phyloP scores from a whole-genome alignment of 305 asterid species.

The Plantago coronopus region DNA sequence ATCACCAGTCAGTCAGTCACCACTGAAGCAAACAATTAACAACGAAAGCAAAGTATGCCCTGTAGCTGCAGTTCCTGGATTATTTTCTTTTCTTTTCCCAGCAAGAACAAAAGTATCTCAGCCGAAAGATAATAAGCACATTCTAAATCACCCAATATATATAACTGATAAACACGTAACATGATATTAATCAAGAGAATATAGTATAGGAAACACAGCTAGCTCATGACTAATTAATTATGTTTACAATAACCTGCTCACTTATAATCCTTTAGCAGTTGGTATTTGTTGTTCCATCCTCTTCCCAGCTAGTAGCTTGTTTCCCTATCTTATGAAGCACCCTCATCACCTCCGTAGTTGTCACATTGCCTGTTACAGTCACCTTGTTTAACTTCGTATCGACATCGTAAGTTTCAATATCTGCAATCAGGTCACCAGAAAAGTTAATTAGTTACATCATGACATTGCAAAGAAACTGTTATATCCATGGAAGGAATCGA shows the following conservation, averaged over 20 bases:
- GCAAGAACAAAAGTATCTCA: too few species aligned
- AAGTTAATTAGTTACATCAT: neutral
- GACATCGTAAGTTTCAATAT: slow-evolving; percentile 71
- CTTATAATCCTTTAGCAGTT: slow-evolving; percentile 8
- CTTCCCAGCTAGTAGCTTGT: slow-evolving; percentile 58
- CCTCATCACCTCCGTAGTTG: slow-evolving; percentile 55
- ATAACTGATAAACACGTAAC: too few species aligned
- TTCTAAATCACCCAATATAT: too few species aligned
- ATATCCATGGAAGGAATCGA: neutral
- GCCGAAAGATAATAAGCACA: too few species aligned
- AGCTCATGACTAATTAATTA: too few species aligned
- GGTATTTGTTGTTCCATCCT: slow-evolving; percentile 15
- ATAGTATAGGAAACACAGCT: too few species aligned
- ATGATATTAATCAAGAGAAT: too few species aligned
- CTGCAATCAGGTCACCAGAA: slow-evolving; percentile 31
- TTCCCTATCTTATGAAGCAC: slow-evolving; percentile 74
- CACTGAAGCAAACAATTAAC: too few species aligned
- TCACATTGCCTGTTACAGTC: slow-evolving; percentile 71
- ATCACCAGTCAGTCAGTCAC: too few species aligned
- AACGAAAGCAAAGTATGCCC: too few species aligned
- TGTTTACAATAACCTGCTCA: neutral
- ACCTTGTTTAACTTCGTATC: slow-evolving; percentile 65
- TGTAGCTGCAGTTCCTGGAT: too few species aligned
- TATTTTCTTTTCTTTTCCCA: too few species aligned
- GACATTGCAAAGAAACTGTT: neutral